Evolutionary conservation across 768 basidiomycete species (phyloP), one percentile per base, ranked within the genome.

Genomic region (Boletus edulis): DNA sequence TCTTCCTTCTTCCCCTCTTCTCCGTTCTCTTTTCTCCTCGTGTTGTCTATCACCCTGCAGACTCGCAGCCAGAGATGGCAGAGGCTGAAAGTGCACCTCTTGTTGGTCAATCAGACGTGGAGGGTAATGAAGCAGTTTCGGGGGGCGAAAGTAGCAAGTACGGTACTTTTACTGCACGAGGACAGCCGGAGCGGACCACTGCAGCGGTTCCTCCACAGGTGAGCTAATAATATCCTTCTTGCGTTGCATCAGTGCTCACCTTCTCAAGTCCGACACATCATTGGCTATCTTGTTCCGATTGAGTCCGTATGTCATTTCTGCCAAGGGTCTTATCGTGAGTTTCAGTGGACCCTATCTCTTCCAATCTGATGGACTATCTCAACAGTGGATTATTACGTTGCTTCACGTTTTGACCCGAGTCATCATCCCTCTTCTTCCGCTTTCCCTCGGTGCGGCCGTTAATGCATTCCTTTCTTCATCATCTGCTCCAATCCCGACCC

Each of bases 341-440:
- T 38, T 40, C 8, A 3, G 15, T 32, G 8, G 17, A 22, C 32
- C 34, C 37, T 34, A 22, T 57, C 13, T 10, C 3, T 52, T 27
- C 45, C 20, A 10, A 46, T 53, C 39, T 62, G 38, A 60, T 31
- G 17, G 18, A 27, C n/a, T 18, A 17, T 50, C 27, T 42, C 49
- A 5, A 35, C 62, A 90, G 89, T 55, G 78, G 10, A 49, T 89
- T 8, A 94, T 93, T 67, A 74, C 91, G 37, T 22, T 85, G 32
- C 75, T 95, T 52, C 76, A 98, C 40, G 60, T 89, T 24, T 56
- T 91, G 38, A 88, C 86, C 32, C 89, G 95, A 31, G 70, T 86
- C n/a, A 80, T 95, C 56, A 93, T 89, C 62, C 70, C 86, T 18
- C 73, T 83, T 5, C 72, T 91, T 54, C 94, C 94, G 0, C 73